Evolutionary conservation across 176 grass and related monocot species (phyloP), one percentile per base, ranked within the genome.

Genomic region (Zoysia pacifica): DNA sequence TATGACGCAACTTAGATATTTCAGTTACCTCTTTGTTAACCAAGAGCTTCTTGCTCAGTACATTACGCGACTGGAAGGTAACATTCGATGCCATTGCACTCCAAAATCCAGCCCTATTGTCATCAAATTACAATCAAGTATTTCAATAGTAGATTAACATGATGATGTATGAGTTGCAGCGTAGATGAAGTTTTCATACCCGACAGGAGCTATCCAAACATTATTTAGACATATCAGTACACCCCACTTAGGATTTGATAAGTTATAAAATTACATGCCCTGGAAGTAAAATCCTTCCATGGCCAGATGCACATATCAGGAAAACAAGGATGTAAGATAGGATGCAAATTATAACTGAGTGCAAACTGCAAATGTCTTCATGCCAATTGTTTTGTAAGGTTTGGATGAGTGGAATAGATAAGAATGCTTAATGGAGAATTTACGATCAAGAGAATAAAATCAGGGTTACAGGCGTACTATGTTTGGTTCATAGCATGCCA

Each of bases 41-140:
- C 94, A 97, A 88, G 71, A 94, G 87, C 83, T 97, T 94, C 83
- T 94, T 97, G 85, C 94, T 97, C 72, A 97, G 80, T 35, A 97
- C 94, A 79, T 97, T 97, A 68, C 91, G 81, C 15, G 91, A 97
- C 70, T 97, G 91, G 47, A 94, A 97, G 61, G 89, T 97, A 54
- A 97, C 80, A 87, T 94, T 90, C 50, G 94, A 97, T 77, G 89
- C 89, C 85, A 97, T 92, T 44, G 91, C 89, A 88, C 87, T 91
- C 94, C 81, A 89, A 87, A 94, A 97, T 73, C 91, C 87, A 85
- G 65, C 82, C 91, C 91, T 97, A 61, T 76, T 68, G 4, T 14
- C 64, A 76, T 49, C 39, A 69, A 39, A 48, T 48, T 60, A 49
- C 11, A 7, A 60, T 1, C 9, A 59, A 59, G 28, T 69, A 4